These are phyloP conservation scores for Venturia effusa DNA, from an alignment of 2,329 filamentous ascomycete genomes.

Conservation along the genomic window DNA sequence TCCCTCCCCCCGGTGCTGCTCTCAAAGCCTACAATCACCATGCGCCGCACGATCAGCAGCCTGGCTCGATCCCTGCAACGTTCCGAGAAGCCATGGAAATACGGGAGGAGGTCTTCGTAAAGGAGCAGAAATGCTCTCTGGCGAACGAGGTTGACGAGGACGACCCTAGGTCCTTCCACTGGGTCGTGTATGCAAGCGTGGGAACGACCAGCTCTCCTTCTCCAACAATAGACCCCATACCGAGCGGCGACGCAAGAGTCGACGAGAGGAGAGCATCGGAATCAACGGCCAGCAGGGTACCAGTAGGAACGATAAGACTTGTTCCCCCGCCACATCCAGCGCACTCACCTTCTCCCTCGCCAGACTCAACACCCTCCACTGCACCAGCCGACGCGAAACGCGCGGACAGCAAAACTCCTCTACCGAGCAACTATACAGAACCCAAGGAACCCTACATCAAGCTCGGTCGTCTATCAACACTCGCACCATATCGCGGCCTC, in stretches of 20 bases:
- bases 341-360: constrained; percentile 37
- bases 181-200: constrained; percentile 69
- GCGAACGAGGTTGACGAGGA: constrained; percentile 72
- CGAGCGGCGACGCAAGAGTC: constrained; percentile 25
- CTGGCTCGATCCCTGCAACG: constrained; percentile 27
- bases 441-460: constrained; percentile 65
- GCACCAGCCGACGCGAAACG: background rate
- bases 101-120: constrained; percentile 45
- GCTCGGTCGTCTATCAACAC: constrained; percentile 65
- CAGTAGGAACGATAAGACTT: constrained; percentile 67
- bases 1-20: constrained; percentile 24
- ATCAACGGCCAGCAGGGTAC: constrained; percentile 31
- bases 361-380: constrained; percentile 11
- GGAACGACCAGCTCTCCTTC: constrained; percentile 25
- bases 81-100: constrained; percentile 47
- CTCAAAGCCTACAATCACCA: constrained; percentile 27
- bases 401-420: constrained; percentile 15
- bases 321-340: constrained; percentile 69
- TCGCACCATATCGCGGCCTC: constrained; percentile 52
- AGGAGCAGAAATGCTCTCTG: constrained; percentile 45
- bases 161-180: constrained; percentile 71
- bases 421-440: constrained; percentile 38
- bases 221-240: constrained; percentile 18
- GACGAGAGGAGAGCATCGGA: constrained; percentile 26
- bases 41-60: constrained; percentile 23